Evolutionary conservation across 2,329 filamentous ascomycete species (phyloP), one percentile per base, ranked within the genome.

Genomic region (Mollisiaceae sp.): DNA sequence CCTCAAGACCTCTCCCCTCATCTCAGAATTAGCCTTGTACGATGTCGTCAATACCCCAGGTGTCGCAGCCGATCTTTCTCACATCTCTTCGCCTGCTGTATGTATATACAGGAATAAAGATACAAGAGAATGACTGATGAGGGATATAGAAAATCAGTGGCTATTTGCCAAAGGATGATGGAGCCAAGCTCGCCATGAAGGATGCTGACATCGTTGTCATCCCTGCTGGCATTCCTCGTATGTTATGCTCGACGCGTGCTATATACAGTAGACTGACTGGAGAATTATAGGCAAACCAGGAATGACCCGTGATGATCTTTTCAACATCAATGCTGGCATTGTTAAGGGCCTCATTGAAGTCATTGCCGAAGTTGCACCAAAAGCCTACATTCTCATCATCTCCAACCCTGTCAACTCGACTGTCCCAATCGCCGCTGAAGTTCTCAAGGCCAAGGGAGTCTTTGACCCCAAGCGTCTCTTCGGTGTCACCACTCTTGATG

Each of bases 321-420:
- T 99, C 91, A 97, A 97, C 84, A 97, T 97, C 86, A 99, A 99
- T 80, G 95, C 95, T 67, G 92, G 94, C 75, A 99, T 99, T 77
- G 95, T 99, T 78, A 93, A 95, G 83, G 93, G 92, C 74, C 86
- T 99, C 73, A 90, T 96, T 75, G 91, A 97, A 85, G 89, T 91
- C 61, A 88, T 93, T 75, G 93, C 94, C 74, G 89, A 97, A 78
- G 88, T 91, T 77, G 90, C 89, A 78, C 95, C 95, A 78, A 96
- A 97, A 80, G 95, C 95, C 63, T 97, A 90, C 83, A 89, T 97
- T 79, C 89, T 98, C 71, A 89, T 99, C 84, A 99, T 99, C 82
- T 98, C 94, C 77, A 99, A 99, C 88, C 95, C 95, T 66, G 95
- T 99, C 82, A 99, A 99, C 90, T 97, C 93, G 61, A 99, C 95